Evolutionary conservation across 306 rosid species (phyloP).

Genomic region (Pachyrhizus erosus): DNA sequence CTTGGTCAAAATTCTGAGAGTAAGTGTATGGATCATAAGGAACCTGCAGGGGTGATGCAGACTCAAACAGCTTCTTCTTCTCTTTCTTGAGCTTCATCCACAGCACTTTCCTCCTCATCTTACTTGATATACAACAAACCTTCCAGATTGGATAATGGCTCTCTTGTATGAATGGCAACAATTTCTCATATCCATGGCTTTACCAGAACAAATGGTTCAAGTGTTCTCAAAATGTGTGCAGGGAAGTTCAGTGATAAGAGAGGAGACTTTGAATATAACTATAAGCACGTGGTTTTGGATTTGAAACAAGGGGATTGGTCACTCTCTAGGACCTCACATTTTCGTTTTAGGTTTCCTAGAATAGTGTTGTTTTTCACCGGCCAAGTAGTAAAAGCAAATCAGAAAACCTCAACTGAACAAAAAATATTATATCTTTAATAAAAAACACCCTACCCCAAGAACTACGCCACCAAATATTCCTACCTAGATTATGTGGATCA

Average conservation of each 20-base stretch:
- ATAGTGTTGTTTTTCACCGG: background rate
- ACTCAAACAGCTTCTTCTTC: slow-evolving; percentile 51
- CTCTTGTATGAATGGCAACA: slow-evolving; percentile 45
- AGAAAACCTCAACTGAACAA: slow-evolving; percentile 1
- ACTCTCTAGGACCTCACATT: background rate
- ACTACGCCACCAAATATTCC: slow-evolving; percentile 19
- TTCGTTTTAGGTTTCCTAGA: slow-evolving; percentile 26
- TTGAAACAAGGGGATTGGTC: background rate
- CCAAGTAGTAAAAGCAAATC: slow-evolving; percentile 9
- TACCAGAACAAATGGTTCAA: background rate
- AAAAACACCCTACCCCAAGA: background rate
- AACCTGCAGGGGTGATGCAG: slow-evolving; percentile 24
- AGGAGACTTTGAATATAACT: background rate
- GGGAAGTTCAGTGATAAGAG: background rate
- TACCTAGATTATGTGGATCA: slow-evolving; percentile 12
- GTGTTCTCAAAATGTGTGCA: background rate
- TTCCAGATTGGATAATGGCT: slow-evolving; percentile 51
- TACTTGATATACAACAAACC: slow-evolving; percentile 11
- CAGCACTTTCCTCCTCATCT: slow-evolving; percentile 46
- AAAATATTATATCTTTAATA: background rate
- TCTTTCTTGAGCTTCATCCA: slow-evolving; percentile 53
- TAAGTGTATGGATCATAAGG: slow-evolving; percentile 59
- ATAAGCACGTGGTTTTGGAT: background rate
- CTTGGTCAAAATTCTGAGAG: slow-evolving; percentile 65
- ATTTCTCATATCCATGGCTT: slow-evolving; percentile 49